Percentiles rank a stretch among this genome's conserved stretches.
Conservation (phyloP, 176 grass and related monocot species). For the Bromus sterilis region DNA sequence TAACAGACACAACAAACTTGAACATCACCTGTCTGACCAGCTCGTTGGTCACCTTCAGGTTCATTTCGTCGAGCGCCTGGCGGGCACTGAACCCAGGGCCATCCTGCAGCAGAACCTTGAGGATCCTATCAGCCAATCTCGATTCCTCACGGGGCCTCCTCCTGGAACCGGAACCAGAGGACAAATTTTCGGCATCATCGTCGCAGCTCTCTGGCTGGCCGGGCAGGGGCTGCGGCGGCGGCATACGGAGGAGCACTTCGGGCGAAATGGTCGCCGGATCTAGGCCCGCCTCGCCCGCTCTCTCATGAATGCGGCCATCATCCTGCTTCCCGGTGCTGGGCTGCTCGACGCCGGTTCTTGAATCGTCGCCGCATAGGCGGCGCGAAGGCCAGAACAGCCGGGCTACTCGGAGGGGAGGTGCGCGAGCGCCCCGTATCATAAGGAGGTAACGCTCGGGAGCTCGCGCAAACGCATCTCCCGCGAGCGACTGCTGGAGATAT, state of each 20-base stretch:
- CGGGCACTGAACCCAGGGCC: conserved; percentile 66
- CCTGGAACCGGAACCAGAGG: background rate
- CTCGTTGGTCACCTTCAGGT: conserved; percentile 33
- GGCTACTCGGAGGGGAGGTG: conserved; percentile 12
- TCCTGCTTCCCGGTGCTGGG: background rate
- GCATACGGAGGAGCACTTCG: conserved; percentile 53
- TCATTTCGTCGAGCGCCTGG: conserved; percentile 74
- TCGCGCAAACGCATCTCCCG: conserved; percentile 1
- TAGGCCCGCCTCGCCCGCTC: background rate
- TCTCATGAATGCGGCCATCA: background rate
- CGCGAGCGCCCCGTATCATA: conserved; percentile 17
- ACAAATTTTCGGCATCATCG: conserved; percentile 10
- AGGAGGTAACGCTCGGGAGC: background rate
- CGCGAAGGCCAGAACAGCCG: conserved; percentile 31
- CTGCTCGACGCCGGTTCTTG: conserved; percentile 1
- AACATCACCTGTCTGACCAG: conserved; percentile 69
- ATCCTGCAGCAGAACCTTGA: conserved; percentile 72
- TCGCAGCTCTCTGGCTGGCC: conserved; percentile 12
- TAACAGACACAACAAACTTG: conserved; percentile 43
- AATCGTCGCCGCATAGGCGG: conserved; percentile 19
- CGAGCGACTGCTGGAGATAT: background rate
- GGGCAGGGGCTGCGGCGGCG: conserved; percentile 9
- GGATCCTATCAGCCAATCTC: conserved; percentile 39
- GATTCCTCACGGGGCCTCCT: conserved; percentile 21
- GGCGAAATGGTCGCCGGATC: conserved; percentile 30